Base-by-base conservation (phyloP, 1,139 yeast genomes). In the Candida frijolesensis region DNA sequence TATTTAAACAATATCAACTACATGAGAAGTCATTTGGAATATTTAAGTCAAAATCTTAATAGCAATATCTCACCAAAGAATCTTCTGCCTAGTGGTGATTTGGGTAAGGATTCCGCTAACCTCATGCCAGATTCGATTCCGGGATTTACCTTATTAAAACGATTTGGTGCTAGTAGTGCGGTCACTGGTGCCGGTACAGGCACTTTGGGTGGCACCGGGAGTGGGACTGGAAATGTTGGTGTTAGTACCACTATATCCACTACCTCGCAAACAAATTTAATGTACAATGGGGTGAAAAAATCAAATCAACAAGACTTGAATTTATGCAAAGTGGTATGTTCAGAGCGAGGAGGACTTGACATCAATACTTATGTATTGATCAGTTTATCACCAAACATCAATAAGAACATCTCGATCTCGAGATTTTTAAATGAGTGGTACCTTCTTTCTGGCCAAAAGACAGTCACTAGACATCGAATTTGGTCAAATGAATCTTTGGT, bases 371-470 rank as follows among this genome's bases (percentile, higher is more conserved):
- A 53, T 12, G 69, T 63, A 9, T 50, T 69, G 5, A 47, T 71
- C 22, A 63, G 71, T 32, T 45, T 70, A 15, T 63, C 70, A 10
- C 65, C 72, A 2, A 67, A 67, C 42, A 49, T 60, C 42, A 42
- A 53, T n/a, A 59, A 60, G 15, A 53, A 53, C 30, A 54, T 58
- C 25, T 59, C 66, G 8, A 53, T 65, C 11, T 61, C 67, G 2
- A 60, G 71, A 22, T 62, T 71, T 37, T 55, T 71, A 19, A 71
- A 70, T 55, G 74, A 70, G 54, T 71, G 76, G 76, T 68, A 67
- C 54, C 45, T 68, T 12, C 57, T 70, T 8, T 65, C 70, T 15
- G 72, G 70, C 0, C 39, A 44, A 12, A 63, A 65, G 37, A 57
- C 58, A 5, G 63, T 65, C 1, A 27, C 40, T 1, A 37, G 47